A percentile compares a stretch with the other conserved stretches of the same genome.
Evolutionary conservation across 306 rosid species (phyloP).

Genomic region (Sechiopsis laciniata): DNA sequence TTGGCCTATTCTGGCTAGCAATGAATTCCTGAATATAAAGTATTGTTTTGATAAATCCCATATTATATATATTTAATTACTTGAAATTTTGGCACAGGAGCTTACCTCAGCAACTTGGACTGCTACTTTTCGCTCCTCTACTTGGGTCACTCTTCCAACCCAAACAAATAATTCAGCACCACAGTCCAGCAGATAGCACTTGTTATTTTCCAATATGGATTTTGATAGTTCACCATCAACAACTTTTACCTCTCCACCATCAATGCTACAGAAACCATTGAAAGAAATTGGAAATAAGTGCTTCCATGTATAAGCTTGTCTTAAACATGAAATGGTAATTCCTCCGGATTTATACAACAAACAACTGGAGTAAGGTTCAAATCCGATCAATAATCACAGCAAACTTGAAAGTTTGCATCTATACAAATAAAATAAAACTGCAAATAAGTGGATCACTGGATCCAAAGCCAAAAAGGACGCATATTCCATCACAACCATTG

Average conservation of each 20-base stretch:
- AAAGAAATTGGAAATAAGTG: conserved; percentile 24
- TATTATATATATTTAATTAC: conserved; percentile 21
- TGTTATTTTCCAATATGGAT: conserved; percentile 78
- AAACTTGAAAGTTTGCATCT: not conserved
- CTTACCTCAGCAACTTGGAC: conserved; percentile 84
- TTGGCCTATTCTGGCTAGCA: conserved; percentile 74
- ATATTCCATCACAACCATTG: not conserved
- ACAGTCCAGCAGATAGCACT: conserved; percentile 85
- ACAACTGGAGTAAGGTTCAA: not conserved
- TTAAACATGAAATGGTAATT: not conserved
- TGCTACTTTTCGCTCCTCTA: conserved; percentile 90
- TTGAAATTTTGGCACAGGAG: conserved; percentile 26
- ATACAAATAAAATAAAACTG: not conserved
- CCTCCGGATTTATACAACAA: not conserved
- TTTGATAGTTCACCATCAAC: conserved; percentile 80
- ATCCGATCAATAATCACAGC: not conserved
- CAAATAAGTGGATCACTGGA: conserved; percentile 19
- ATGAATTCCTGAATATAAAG: conserved; percentile 62
- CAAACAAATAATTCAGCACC: conserved; percentile 86
- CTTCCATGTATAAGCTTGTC: not conserved
- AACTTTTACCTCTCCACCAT: conserved; percentile 60
- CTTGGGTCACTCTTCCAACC: conserved; percentile 96
- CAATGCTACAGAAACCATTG: conserved; percentile 54
- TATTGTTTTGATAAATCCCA: not conserved
- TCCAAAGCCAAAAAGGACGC: conserved; percentile 2